A percentile compares a stretch with the other conserved stretches of the same genome.
Conservation (phyloP, 2,329 filamentous ascomycete genomes). For the Hypoxylon sp. region DNA sequence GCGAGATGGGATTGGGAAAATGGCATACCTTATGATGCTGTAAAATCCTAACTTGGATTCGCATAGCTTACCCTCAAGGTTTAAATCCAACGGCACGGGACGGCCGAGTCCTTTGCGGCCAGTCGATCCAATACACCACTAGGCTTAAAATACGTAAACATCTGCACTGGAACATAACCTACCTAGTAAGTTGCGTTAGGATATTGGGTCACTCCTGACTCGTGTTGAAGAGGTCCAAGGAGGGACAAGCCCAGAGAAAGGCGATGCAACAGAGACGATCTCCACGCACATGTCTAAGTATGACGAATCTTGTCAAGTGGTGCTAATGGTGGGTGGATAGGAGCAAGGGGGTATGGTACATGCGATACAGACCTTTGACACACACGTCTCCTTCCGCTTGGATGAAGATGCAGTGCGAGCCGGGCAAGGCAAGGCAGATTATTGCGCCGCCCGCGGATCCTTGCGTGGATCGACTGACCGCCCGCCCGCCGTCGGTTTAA, state of each 20-base stretch:
- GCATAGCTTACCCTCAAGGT: constrained; percentile 36
- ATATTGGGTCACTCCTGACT: constrained; percentile 35
- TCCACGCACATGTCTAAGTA: constrained; percentile 23
- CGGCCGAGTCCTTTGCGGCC: constrained; percentile 34
- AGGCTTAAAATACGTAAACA: constrained; percentile 8
- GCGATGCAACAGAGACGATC: constrained; percentile 34
- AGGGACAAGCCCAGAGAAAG: constrained; percentile 5
- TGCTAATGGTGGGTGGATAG: constrained; percentile 26
- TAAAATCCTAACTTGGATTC: constrained; percentile 2
- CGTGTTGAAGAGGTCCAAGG: constrained; percentile 28
- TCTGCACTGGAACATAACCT: constrained; percentile 31
- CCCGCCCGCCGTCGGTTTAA: constrained; percentile 8
- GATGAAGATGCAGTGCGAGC: constrained; percentile 24
- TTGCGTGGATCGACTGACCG: constrained; percentile 35
- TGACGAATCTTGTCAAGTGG: constrained; percentile 33
- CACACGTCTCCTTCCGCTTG: constrained; percentile 13
- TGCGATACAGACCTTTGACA: constrained; percentile 23
- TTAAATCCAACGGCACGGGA: constrained; percentile 47
- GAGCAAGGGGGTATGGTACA: constrained; percentile 23
- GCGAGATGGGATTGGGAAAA: constrained; percentile 11
- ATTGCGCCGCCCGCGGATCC: constrained; percentile 17
- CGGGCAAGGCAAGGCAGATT: constrained; percentile 19
- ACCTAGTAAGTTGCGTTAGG: constrained; percentile 22
- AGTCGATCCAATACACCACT: constrained; percentile 26
- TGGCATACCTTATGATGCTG: background rate